Evolutionary conservation across 805 yeast species (phyloP), one percentile per base, ranked within the genome.

Genomic region (Suhomyces vadensis): DNA sequence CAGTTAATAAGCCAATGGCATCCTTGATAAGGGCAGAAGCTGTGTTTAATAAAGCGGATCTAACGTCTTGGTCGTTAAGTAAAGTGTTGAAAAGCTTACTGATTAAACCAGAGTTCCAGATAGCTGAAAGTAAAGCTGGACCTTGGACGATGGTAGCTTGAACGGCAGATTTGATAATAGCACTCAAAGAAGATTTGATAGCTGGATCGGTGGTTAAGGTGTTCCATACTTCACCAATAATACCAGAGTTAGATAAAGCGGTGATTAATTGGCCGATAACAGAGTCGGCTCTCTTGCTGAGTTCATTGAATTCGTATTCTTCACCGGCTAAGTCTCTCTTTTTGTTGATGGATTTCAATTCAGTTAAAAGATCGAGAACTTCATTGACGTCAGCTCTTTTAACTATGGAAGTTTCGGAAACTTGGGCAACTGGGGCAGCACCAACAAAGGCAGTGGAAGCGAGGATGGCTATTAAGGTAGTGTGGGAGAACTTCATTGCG

Each of bases 21-120:
- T 64, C 53, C n/a, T 54, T 41, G 55, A 70, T 62, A 27, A 67
- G 43, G 29, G 65, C 54, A 53, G 66, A 62, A 48, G 65, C 71
- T 35, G 64, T 65, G 37, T 48, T 51, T 43, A 67, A 53, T 21
- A 71, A 56, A 24, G 72, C 67, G 37, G 52, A 38, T 48, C 60
- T 61, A 57, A 71, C 69, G 31, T 56, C 58, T 23, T 56, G 3
- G 56, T 66, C 68, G 53, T 68, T 61, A 37, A 61, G 43, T 37
- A 71, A 46, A 41, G 53, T 57, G 44, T 49, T 50, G 57, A 69
- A 65, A 39, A 70, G 48, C 23, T 57, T 60, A 41, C 58, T 57
- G 42, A 71, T 44, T 47, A 69, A 64, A 46, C 74, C 74, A 25
- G 75, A 69, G 53, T 68, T 56, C 66, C 63, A 70, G 48, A 71